Conservation (phyloP, 2,329 filamentous ascomycete genomes). For the Alternaria burnsii region DNA sequence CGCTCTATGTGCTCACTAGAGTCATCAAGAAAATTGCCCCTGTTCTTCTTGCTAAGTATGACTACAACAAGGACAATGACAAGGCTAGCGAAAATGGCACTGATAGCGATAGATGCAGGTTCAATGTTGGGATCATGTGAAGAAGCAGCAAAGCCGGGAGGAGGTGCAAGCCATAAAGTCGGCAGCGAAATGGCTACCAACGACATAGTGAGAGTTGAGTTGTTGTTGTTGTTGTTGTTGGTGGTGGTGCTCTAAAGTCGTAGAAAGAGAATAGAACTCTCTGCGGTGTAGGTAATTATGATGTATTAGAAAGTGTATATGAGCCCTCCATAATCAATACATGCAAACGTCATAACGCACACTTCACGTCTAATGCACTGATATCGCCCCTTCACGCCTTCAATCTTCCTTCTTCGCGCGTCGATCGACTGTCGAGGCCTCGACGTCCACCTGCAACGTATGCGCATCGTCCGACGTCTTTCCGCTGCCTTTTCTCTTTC, state of each 20-base stretch:
- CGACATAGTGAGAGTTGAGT: not conserved
- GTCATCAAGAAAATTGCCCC: not conserved
- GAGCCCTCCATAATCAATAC: not conserved
- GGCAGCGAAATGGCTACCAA: not conserved
- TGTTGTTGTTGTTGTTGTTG: not conserved
- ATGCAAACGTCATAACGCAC: not conserved
- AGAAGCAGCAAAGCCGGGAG: slow-evolving; percentile 4
- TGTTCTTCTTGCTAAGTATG: not conserved
- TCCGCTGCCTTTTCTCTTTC: slow-evolving; percentile 8
- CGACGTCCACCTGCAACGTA: slow-evolving; percentile 17
- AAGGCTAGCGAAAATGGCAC: slow-evolving; percentile 10
- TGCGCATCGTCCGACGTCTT: slow-evolving; percentile 11
- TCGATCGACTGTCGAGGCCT: slow-evolving; percentile 19
- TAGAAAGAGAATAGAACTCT: not conserved
- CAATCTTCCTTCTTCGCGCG: slow-evolving; percentile 5
- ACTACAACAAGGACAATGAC: not conserved
- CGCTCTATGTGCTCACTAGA: not conserved
- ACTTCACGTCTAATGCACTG: not conserved
- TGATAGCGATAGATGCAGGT: slow-evolving; percentile 13
- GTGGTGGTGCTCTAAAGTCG: not conserved
- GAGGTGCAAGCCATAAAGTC: slow-evolving; percentile 12
- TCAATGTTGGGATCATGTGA: not conserved
- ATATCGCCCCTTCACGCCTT: slow-evolving; percentile 4
- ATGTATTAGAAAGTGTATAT: not conserved
- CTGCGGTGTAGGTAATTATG: not conserved